phyloP scores from a whole-genome alignment of 208 protist genomes.

The Crithidia expoeki region DNA sequence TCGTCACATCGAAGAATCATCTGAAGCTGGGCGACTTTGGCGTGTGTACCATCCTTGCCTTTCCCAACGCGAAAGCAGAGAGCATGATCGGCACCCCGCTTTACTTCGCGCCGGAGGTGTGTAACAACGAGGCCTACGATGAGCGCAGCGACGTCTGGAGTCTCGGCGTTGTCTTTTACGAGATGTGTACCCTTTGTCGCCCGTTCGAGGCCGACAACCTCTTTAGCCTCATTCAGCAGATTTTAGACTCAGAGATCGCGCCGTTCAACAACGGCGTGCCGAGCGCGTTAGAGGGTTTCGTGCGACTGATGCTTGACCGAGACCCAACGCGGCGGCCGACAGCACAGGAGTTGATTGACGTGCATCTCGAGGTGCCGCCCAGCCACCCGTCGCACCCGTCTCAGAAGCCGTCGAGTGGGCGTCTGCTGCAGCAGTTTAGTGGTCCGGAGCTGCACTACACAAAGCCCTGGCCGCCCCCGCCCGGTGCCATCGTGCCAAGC shows the following conservation, averaged over 20 bases:
- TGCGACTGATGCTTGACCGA: slow-evolving; percentile 81
- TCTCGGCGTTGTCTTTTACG: slow-evolving; percentile 95
- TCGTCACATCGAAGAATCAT: slow-evolving; percentile 89
- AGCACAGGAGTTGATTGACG: slow-evolving; percentile 82
- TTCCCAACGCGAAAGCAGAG: slow-evolving; percentile 59
- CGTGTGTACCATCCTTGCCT: slow-evolving; percentile 79
- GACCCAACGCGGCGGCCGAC: slow-evolving; percentile 70
- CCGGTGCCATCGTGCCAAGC: slow-evolving; percentile 9
- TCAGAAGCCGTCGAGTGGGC: slow-evolving; percentile 68
- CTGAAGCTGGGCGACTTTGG: slow-evolving; percentile 94
- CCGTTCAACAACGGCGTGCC: slow-evolving; percentile 81
- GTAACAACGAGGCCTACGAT: slow-evolving; percentile 88
- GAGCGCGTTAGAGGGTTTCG: slow-evolving; percentile 67
- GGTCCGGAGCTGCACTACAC: slow-evolving; percentile 63
- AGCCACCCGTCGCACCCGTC: slow-evolving; percentile 85
- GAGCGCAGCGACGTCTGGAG: slow-evolving; percentile 95
- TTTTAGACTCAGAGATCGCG: slow-evolving; percentile 62
- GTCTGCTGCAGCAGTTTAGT: slow-evolving; percentile 78
- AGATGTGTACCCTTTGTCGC: slow-evolving; percentile 92
- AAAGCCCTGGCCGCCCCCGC: slow-evolving; percentile 45
- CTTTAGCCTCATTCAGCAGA: slow-evolving; percentile 71
- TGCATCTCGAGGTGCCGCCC: slow-evolving; percentile 69
- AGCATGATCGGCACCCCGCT: slow-evolving; percentile 90
- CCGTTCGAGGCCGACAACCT: slow-evolving; percentile 81
- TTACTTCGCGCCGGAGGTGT: slow-evolving; percentile 94